Base-by-base conservation (phyloP, 148 eudicot genomes). In the Arctostaphylos glauca region DNA sequence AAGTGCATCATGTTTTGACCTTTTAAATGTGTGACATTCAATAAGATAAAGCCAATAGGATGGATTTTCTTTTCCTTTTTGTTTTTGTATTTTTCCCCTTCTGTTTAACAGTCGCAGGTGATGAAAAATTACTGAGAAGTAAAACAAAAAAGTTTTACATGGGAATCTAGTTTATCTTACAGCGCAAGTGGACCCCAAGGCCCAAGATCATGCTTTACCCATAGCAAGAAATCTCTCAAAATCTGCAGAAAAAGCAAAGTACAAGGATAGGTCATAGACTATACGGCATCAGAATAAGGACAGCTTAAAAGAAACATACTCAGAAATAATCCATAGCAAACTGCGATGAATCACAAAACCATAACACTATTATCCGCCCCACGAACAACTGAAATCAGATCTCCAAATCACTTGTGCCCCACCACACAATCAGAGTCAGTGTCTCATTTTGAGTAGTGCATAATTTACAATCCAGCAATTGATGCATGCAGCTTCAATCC, bases 131-230 rank as follows among this genome's bases (percentile, higher is more conserved):
- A 2, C 6, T 23, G 19, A 12, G 48, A 70, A 43, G 47, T 14
- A n/a, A 43, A 59, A 38, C 41, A 49, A 12, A 6, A 53, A 19
- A 38, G 7, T 62, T 6, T 31, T 4, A 6, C 38, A 43, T 23
- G 71, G 43, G 43, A 66, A 31, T 31, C 43, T 25, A 31, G 10
- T 62, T 31, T 31, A 80, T 44, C 98, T 92, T 92, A 96, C 99
- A 96, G 89, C 56, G 88, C 94, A 56, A 93, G 89, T 80, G 99
- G 99, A 84, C 98, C 99, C 99, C 98, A 96, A 79, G 88, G 85
- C 80, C 99, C 99, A 87, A 94, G 95, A 90, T 96, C 92, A 64
- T 89, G 88, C 62, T 96, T 90, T 87, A 96, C 90, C 95, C 97
- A 96, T 66, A 90, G 50, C 54, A 96, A 87, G 84, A 96, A 94